Evolutionary conservation across 257 asterid genomes (phyloP).

Genomic region (Capsicum rhomboideum): DNA sequence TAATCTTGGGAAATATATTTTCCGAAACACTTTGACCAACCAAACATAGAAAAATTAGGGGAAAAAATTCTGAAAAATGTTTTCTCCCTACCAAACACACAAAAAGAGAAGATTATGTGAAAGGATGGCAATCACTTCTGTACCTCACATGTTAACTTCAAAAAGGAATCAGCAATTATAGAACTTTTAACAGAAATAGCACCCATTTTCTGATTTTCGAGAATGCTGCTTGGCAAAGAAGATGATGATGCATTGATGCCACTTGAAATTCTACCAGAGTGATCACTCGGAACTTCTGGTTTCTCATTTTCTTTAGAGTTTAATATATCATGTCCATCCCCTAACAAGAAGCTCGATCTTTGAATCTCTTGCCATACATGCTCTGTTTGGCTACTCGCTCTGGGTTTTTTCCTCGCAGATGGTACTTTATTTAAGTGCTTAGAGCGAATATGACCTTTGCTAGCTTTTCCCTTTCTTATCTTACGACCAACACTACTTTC

Average conservation of each 20-base stretch:
- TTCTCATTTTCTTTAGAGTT: slow-evolving; percentile 33
- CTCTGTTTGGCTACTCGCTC: slow-evolving; percentile 42
- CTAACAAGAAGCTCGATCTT: slow-evolving; percentile 61
- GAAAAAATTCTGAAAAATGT: neutral
- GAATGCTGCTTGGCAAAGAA: slow-evolving; percentile 50
- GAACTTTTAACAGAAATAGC: slow-evolving; percentile 56
- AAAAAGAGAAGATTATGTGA: neutral
- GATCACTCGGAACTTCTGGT: slow-evolving; percentile 64
- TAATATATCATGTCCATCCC: slow-evolving; percentile 70
- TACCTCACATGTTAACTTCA: slow-evolving; percentile 91
- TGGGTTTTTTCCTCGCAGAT: slow-evolving; percentile 60
- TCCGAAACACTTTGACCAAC: neutral
- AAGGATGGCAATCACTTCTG: slow-evolving; percentile 8
- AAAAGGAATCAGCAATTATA: slow-evolving; percentile 57
- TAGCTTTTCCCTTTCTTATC: slow-evolving; percentile 33
- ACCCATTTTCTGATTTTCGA: slow-evolving; percentile 46
- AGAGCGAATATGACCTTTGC: slow-evolving; percentile 38
- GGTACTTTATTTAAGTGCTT: slow-evolving; percentile 34
- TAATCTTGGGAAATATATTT: neutral
- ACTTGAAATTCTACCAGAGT: slow-evolving; percentile 53
- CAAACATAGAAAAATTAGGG: neutral
- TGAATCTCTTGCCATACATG: slow-evolving; percentile 81
- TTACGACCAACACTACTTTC: slow-evolving; percentile 52
- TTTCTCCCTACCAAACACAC: neutral
- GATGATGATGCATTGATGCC: slow-evolving; percentile 73